Base-by-base conservation (phyloP, 768 basidiomycete species). In the Amyloporia xantha region DNA sequence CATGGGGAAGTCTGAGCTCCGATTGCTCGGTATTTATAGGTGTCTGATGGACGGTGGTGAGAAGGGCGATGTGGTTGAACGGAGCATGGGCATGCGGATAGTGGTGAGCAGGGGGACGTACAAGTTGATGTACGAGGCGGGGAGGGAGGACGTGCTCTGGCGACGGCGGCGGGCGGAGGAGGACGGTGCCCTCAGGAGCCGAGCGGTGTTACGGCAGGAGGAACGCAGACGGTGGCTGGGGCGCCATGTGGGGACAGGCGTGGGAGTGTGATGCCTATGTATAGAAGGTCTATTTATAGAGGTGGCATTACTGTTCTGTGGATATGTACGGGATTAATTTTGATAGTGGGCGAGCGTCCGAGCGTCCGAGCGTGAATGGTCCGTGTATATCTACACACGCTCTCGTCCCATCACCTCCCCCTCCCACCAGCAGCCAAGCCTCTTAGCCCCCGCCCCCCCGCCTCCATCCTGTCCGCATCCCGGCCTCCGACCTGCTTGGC, bases 101-200 rank as follows among this genome's bases (percentile, higher is more conserved):
- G 78, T 80, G 48, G 73, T 91, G 25, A 69, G 73, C 42, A 56
- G 71, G 49, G 74, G 78, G 36, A 73, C 73, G 52, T 90, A 88
- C 73, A 84, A 80, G 64, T 58, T 91, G 24, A 65, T 82, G 63
- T 86, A 85, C 59, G 84, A 83, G 60, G 71, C 63, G 2, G 83
- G 79, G 33, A 66, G 71, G n/a, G 86, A 86, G 62, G 84, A 86
- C 38, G 57, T 64, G 26, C 40, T 79, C 20, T 68, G 68, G 66
- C 75, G 76, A 33, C 47, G 57, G 33, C 66, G 74, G 60, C 59
- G 61, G 24, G 44, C 26, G 37, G 71, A 66, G 43, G 72, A 67
- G 47, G 62, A 60, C 17, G 59, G 41, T 57, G 59, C 43, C 43
- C 58, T 74, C 60, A 42, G 52, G 50, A 69, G 66, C 52, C 59